phyloP scores from a whole-genome alignment of 2,329 filamentous ascomycete species.

The Trichoderma endophyticum region DNA sequence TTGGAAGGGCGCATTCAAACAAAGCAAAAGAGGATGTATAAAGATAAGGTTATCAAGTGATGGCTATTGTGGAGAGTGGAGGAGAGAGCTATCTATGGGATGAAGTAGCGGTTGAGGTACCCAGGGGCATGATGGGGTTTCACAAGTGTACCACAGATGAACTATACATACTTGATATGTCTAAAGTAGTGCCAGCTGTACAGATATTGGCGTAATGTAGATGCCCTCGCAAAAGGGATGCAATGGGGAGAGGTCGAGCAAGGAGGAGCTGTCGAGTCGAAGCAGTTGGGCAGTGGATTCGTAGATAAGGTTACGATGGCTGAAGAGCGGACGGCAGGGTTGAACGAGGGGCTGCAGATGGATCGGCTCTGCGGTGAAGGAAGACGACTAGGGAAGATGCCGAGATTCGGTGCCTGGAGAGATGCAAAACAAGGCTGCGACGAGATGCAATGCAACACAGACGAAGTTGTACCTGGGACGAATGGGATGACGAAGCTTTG shows the following conservation, averaged over 20 bases:
- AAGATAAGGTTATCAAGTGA: neutral
- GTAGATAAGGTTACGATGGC: neutral
- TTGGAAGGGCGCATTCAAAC: neutral
- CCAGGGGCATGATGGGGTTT: neutral
- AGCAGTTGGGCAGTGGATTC: neutral
- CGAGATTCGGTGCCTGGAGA: neutral
- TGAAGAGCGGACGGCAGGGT: neutral
- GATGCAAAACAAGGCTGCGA: neutral
- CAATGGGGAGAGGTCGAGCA: neutral
- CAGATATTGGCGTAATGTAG: neutral
- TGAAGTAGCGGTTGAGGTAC: neutral
- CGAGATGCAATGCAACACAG: neutral
- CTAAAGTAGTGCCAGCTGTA: neutral
- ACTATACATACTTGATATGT: neutral
- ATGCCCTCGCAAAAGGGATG: neutral
- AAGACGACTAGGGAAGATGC: neutral
- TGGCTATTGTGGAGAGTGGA: neutral
- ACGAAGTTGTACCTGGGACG: neutral
- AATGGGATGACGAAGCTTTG: constrained; percentile 1
- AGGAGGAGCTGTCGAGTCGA: neutral
- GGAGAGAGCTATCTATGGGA: neutral
- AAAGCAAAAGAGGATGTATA: neutral
- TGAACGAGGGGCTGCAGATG: neutral
- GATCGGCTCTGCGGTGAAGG: neutral
- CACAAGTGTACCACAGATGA: neutral